Percentiles rank a stretch among this genome's conserved stretches.
phyloP scores from a whole-genome alignment of 352 stramenopile genomes.

The Plasmopara halstedii region DNA sequence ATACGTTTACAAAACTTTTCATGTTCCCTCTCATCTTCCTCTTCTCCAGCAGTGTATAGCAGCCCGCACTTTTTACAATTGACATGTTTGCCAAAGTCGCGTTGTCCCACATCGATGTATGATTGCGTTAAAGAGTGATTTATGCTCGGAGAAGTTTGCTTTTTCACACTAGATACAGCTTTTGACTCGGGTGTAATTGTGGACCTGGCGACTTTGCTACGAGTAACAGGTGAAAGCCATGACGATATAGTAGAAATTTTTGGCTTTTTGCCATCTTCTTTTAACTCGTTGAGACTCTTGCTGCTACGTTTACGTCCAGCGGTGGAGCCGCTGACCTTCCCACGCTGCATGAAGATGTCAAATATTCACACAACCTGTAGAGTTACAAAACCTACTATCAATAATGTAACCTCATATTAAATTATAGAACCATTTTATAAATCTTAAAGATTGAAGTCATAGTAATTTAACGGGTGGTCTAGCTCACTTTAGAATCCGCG shows the following conservation, averaged over 20 bases:
- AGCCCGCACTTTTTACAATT: constrained; percentile 55
- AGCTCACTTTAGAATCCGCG: constrained; percentile 22
- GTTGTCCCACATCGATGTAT: constrained; percentile 74
- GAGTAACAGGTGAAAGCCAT: constrained; percentile 6
- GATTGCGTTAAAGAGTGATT: constrained; percentile 28
- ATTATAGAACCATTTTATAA: not conserved
- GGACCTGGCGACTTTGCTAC: constrained; percentile 10
- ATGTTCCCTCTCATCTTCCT: constrained; percentile 70
- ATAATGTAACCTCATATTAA: not conserved
- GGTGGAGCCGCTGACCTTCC: constrained; percentile 9
- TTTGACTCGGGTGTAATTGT: constrained; percentile 20
- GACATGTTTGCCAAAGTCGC: constrained; percentile 51
- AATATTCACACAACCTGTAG: constrained; percentile 20
- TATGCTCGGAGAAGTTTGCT: constrained; percentile 5
- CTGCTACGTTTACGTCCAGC: constrained; percentile 29
- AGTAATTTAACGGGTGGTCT: constrained; percentile 5
- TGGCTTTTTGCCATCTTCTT: constrained; percentile 7
- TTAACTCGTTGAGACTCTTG: not conserved
- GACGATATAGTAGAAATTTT: constrained; percentile 6
- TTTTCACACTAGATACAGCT: constrained; percentile 1
- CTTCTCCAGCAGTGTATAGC: constrained; percentile 64
- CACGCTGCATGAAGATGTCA: constrained; percentile 37
- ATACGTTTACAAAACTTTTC: constrained; percentile 42
- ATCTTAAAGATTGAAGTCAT: not conserved
- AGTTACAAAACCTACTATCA: not conserved